phyloP scores from a whole-genome alignment of 106 monocot genomes.

The Triglochin maritima region DNA sequence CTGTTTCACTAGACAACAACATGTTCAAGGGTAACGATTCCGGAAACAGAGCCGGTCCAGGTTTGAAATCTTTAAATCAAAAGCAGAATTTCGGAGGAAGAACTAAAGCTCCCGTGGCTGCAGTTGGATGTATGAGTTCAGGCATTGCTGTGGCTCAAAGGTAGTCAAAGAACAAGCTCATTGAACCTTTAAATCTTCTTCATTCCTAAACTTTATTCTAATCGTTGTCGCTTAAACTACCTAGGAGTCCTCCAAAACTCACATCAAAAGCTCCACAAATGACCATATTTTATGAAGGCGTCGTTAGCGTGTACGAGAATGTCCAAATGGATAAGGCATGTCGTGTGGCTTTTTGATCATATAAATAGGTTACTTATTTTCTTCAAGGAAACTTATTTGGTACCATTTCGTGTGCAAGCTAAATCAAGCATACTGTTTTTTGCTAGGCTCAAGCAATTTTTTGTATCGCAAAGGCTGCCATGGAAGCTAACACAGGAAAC shows the following conservation, averaged over 20 bases:
- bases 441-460: not conserved
- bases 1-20: not conserved
- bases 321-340: not conserved
- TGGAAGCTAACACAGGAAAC: slow-evolving; percentile 11
- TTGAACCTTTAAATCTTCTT: too few relatives aligned
- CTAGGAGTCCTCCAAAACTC: not conserved
- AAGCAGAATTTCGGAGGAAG: not conserved
- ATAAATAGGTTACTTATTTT: too few relatives aligned
- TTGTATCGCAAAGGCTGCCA: slow-evolving; percentile 5
- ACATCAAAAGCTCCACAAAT: not conserved
- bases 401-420: too few relatives aligned
- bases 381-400: too few relatives aligned
- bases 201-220: too few relatives aligned
- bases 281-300: slow-evolving; percentile 2
- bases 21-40: not conserved
- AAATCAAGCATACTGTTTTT: not conserved
- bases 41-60: not conserved
- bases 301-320: not conserved
- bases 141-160: not conserved
- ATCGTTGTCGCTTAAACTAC: not conserved
- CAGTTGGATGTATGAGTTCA: not conserved
- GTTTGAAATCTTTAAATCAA: not conserved
- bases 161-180: not conserved
- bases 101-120: not conserved
- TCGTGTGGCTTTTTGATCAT: not conserved